phyloP scores from a whole-genome alignment of 257 asterid genomes.

The Asclepias syriaca region DNA sequence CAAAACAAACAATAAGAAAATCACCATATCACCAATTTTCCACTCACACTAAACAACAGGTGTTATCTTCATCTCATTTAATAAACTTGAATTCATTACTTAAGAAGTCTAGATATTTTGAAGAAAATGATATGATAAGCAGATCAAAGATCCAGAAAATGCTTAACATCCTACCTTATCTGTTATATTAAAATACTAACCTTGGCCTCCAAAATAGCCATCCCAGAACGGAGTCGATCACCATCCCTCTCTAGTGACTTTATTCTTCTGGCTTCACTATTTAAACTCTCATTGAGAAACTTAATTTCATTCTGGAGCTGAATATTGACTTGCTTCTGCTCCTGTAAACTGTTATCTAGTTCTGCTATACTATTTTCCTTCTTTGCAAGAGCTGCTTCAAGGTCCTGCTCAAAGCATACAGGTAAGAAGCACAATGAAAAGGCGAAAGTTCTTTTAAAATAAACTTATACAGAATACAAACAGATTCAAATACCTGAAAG shows the following conservation, averaged over 20 bases:
- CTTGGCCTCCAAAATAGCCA: conserved; percentile 95
- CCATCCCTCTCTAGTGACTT: conserved; percentile 91
- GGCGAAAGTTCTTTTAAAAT: conserved; percentile 4
- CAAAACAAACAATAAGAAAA: conserved; percentile 7
- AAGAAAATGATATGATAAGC: conserved; percentile 6
- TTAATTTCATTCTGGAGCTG: conserved; percentile 68
- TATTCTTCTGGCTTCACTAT: conserved; percentile 69
- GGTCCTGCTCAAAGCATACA: conserved; percentile 44
- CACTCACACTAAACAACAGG: background rate
- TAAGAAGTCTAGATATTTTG: background rate
- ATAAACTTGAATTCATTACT: background rate
- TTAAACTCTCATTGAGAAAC: conserved; percentile 70
- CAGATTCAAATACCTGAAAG: conserved; percentile 41
- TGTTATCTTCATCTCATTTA: background rate
- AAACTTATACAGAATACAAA: conserved; percentile 10
- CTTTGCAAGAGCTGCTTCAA: conserved; percentile 65
- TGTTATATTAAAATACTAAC: conserved; percentile 37
- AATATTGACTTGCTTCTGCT: conserved; percentile 43
- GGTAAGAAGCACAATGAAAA: conserved; percentile 5
- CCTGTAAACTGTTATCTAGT: conserved; percentile 61
- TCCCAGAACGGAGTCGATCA: conserved; percentile 82
- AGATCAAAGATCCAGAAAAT: background rate
- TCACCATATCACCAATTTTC: background rate
- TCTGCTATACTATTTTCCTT: conserved; percentile 70
- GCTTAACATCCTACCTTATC: conserved; percentile 1